Conservation (phyloP, 2,329 filamentous ascomycete genomes). For the Phialocephala subalpina region DNA sequence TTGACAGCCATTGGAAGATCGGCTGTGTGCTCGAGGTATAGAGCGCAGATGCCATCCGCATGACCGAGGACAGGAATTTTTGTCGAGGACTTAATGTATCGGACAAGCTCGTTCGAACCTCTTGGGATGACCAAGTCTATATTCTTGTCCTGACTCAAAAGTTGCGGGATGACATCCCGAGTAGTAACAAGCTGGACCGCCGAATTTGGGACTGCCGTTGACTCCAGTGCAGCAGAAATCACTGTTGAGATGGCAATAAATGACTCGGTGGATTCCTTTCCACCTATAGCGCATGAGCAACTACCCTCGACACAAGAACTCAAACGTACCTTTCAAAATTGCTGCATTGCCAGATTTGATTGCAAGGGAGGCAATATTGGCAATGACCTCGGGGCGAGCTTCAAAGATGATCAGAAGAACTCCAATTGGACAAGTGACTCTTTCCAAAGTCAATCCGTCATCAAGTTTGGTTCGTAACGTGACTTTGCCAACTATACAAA, state of each 20-base stretch:
- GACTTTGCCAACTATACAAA: constrained; percentile 75
- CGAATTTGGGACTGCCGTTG: constrained; percentile 79
- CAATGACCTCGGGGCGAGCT: constrained; percentile 95
- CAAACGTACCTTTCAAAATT: constrained; percentile 79
- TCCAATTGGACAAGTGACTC: constrained; percentile 92
- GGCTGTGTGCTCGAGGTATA: constrained; percentile 84
- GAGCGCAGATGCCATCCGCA: constrained; percentile 89
- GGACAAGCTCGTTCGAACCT: constrained; percentile 48
- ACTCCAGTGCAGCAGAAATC: constrained; percentile 79
- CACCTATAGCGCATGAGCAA: constrained; percentile 58
- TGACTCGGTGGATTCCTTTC: constrained; percentile 95
- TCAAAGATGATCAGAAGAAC: constrained; percentile 99
- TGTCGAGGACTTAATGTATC: constrained; percentile 88
- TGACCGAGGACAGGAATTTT: constrained; percentile 96
- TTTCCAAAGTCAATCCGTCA: constrained; percentile 83
- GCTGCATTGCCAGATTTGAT: constrained; percentile 98
- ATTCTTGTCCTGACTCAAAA: constrained; percentile 84
- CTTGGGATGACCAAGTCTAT: constrained; percentile 97
- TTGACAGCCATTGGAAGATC: constrained; percentile 74
- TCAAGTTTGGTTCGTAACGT: constrained; percentile 87
- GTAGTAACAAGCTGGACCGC: constrained; percentile 95
- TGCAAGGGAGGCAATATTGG: constrained; percentile 94
- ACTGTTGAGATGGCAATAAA: constrained; percentile 89
- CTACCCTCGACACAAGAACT: background rate
- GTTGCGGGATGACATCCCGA: constrained; percentile 85